Percentiles rank a stretch among this genome's conserved stretches.
Conservation (phyloP, 2,329 filamentous ascomycete genomes). For the Rhytidhysteron rufulum region DNA sequence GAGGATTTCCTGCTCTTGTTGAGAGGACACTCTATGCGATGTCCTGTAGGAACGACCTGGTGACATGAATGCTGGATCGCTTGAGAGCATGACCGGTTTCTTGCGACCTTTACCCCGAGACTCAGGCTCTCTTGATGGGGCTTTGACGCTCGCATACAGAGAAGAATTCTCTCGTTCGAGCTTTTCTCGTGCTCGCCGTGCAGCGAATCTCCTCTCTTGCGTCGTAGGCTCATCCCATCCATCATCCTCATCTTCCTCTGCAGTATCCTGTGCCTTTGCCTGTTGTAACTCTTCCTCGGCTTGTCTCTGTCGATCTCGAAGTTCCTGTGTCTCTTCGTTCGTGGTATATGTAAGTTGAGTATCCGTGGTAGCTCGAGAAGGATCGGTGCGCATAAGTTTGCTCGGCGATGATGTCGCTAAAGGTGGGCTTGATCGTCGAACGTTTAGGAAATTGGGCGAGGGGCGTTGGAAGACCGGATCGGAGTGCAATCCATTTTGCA, state of each 20-base stretch:
- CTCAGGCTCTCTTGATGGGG: conserved; percentile 16
- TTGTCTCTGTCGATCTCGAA: conserved; percentile 19
- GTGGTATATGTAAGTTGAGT: conserved; percentile 42
- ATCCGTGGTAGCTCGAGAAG: conserved; percentile 33
- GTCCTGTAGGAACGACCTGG: conserved; percentile 14
- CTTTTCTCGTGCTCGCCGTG: conserved; percentile 17
- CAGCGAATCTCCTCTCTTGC: conserved; percentile 14
- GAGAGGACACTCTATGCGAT: too few relatives aligned
- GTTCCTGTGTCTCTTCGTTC: conserved; percentile 44
- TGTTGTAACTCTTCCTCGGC: conserved; percentile 7
- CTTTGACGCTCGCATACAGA: conserved; percentile 24
- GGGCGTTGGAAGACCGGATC: conserved; percentile 44
- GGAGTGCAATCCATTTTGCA: conserved; percentile 33
- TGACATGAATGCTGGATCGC: conserved; percentile 20
- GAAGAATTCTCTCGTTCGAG: conserved; percentile 19
- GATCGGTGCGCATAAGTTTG: conserved; percentile 17
- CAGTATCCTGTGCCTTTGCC: conserved; percentile 6
- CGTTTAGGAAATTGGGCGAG: conserved; percentile 39
- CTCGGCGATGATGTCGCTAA: conserved; percentile 37
- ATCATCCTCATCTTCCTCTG: conserved; percentile 17
- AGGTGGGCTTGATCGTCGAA: conserved; percentile 35
- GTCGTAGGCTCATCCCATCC: conserved; percentile 26
- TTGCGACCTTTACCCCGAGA: conserved; percentile 5
- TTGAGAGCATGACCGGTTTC: conserved; percentile 12
- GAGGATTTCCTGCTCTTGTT: conserved; percentile 13